Base-by-base conservation (phyloP, 345 rosid genomes). In the Hypericum perforatum region DNA sequence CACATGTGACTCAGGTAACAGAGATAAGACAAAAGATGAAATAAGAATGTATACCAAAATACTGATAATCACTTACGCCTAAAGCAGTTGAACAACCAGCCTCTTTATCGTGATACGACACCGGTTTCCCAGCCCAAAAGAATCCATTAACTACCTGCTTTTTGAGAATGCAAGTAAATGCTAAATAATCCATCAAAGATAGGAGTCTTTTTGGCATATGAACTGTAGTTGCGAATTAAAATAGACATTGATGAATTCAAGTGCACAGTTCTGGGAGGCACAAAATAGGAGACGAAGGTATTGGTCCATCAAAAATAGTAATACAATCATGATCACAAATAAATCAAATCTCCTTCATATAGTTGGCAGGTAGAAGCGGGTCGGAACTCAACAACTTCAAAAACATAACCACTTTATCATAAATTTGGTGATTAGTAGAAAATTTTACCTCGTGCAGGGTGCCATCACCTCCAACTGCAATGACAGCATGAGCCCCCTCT, bases 401-500 rank as follows among this genome's bases (percentile, higher is more conserved):
- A 22, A 22, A 22, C 4, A 22, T 22, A 22, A 22, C 32, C 32
- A 4, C 32, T 22, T 22, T 1, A 22, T 22, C 32, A 22, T 4
- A 22, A 22, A 22, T 22, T 22, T 22, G 32, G 32, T 22, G 32
- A 22, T 22, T 22, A 4, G 4, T 22, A 22, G 42, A 12, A 51
- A 64, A 37, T 15, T 49, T 16, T 47, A 88, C 97, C 95, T 92
- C 97, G 37, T 92, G 98, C 70, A 92, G 74, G 39, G 98, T 92
- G 60, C 98, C 97, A 70, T 92, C 98, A 32, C 98, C 98, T 69
- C 98, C 98, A 13, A 92, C 98, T 37, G 98, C 97, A 78, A 92
- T 78, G 54, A 92, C 97, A 60, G 97, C 97, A 70, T 88, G 94
- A 39, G 85, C 97, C 29, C 97, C 97, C 63, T 80, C 85, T 60